These are phyloP conservation scores for Sextonia rubra DNA, from an alignment of 164 flowering plant species.

Conservation along the genomic window DNA sequence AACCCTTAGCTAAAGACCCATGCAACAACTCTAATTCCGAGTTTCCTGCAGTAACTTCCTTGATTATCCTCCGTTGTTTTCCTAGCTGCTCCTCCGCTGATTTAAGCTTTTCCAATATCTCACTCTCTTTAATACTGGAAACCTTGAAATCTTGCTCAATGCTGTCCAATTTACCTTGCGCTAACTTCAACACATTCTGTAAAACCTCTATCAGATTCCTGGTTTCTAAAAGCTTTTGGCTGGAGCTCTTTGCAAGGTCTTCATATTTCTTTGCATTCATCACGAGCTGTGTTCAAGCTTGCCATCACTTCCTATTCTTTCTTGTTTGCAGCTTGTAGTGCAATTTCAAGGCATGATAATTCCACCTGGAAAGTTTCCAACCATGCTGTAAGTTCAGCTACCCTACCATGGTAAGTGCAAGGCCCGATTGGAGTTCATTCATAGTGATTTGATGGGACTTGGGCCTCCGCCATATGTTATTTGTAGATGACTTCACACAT, in stretches of 20 bases:
- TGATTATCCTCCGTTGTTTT: conserved; percentile 38
- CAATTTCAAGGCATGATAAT: conserved; percentile 54
- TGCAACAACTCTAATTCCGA: conserved; percentile 51
- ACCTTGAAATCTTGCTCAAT: conserved; percentile 52
- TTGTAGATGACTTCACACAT: too few relatives aligned
- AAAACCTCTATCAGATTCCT: conserved; percentile 47
- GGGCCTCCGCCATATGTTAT: too few relatives aligned
- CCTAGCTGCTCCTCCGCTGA: conserved; percentile 53
- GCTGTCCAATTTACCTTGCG: conserved; percentile 48
- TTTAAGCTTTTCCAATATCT: conserved; percentile 60
- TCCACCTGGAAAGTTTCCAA: conserved; percentile 51
- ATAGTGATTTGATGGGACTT: too few relatives aligned
- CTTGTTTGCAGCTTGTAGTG: conserved; percentile 46
- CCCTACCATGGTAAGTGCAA: conserved; percentile 36
- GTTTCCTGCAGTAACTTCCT: conserved; percentile 43
- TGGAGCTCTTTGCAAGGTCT: conserved; percentile 35
- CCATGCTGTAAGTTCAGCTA: conserved; percentile 48
- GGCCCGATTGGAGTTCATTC: too few relatives aligned
- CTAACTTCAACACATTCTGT: conserved; percentile 42
- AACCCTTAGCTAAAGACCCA: conserved; percentile 43
- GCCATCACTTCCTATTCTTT: conserved; percentile 61
- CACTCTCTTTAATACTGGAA: conserved; percentile 52
- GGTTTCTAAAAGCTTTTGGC: conserved; percentile 50
- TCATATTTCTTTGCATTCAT: conserved; percentile 61
- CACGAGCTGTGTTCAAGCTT: conserved; percentile 30